Evolutionary conservation across 179 eudicot species (phyloP).

Genomic region (Patellifolia procumbens): DNA sequence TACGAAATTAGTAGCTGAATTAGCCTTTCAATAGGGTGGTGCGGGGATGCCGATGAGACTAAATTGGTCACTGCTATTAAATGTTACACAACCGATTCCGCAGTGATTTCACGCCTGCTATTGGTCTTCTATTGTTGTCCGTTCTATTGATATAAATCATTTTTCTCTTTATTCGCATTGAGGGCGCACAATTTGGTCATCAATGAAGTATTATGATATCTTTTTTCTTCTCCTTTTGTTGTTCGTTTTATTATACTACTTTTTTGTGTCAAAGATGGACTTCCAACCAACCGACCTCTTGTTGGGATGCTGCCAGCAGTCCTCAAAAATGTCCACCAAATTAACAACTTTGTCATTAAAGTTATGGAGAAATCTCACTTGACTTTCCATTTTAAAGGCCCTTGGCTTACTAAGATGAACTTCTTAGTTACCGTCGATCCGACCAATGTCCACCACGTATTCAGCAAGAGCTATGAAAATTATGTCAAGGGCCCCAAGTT

Average conservation of each 20-base stretch:
- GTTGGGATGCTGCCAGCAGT: slow-evolving; percentile 37
- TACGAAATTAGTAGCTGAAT: no score
- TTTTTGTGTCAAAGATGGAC: slow-evolving; percentile 16
- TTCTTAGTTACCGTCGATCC: slow-evolving; percentile 42
- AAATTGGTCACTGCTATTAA: no score
- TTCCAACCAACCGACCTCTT: slow-evolving; percentile 37
- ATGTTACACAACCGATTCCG: no score
- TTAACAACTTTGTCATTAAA: slow-evolving; percentile 9
- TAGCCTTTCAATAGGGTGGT: no score
- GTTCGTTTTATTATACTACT: slow-evolving; percentile 9
- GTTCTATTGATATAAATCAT: no score
- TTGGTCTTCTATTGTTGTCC: no score
- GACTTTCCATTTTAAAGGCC: slow-evolving; percentile 41
- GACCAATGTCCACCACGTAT: slow-evolving; percentile 38
- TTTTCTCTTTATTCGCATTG: no score
- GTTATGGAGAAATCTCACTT: not conserved
- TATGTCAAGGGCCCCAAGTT: slow-evolving; percentile 35
- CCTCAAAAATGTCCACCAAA: slow-evolving; percentile 13
- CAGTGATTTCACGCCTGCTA: no score
- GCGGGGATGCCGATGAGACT: no score
- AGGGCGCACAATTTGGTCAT: no score
- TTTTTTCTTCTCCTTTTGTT: not conserved
- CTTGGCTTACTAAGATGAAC: slow-evolving; percentile 40
- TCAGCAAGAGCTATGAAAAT: slow-evolving; percentile 27
- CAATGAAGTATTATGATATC: not conserved